These are phyloP conservation scores for Malbranchea zuffiana DNA, from an alignment of 2,329 filamentous ascomycete genomes.

Conservation along the genomic window DNA sequence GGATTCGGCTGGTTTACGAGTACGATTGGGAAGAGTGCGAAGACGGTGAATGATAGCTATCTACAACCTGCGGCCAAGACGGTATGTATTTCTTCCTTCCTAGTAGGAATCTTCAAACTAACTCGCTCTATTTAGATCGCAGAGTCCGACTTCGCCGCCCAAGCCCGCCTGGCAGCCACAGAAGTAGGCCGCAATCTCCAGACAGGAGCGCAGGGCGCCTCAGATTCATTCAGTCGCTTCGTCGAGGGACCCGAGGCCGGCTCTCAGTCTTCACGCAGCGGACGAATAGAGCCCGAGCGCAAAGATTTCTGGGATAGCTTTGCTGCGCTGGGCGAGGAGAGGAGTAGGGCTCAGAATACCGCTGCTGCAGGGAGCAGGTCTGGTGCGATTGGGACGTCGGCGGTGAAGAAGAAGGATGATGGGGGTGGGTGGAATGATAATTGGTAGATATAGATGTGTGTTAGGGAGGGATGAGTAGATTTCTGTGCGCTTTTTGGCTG, in stretches of 20 bases:
- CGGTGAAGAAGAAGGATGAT: constrained; percentile 47
- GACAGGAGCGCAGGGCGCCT: constrained; percentile 58
- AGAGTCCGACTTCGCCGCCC: constrained; percentile 64
- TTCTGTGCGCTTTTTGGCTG: too few species aligned
- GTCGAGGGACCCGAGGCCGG: constrained; percentile 59
- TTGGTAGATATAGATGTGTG: constrained; percentile 25
- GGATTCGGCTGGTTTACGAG: constrained; percentile 90
- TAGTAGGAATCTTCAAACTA: neutral
- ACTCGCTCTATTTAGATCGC: constrained; percentile 48
- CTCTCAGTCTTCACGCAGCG: constrained; percentile 38
- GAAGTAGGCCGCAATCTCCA: constrained; percentile 51
- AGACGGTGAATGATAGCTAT: constrained; percentile 80
- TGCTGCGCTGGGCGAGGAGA: constrained; percentile 48
- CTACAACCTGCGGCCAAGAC: constrained; percentile 87
- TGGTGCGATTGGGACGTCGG: constrained; percentile 51
- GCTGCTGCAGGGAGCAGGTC: constrained; percentile 25
- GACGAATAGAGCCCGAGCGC: constrained; percentile 49
- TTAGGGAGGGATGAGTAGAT: too few species aligned
- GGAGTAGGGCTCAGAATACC: constrained; percentile 19
- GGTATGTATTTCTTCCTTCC: constrained; percentile 41
- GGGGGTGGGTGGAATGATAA: constrained; percentile 50
- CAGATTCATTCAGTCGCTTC: constrained; percentile 72
- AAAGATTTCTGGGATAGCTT: constrained; percentile 92
- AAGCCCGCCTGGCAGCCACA: constrained; percentile 50
- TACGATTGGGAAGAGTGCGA: constrained; percentile 79